Base-by-base conservation (phyloP, 805 yeast species). In the Brettanomyces bruxellensis region DNA sequence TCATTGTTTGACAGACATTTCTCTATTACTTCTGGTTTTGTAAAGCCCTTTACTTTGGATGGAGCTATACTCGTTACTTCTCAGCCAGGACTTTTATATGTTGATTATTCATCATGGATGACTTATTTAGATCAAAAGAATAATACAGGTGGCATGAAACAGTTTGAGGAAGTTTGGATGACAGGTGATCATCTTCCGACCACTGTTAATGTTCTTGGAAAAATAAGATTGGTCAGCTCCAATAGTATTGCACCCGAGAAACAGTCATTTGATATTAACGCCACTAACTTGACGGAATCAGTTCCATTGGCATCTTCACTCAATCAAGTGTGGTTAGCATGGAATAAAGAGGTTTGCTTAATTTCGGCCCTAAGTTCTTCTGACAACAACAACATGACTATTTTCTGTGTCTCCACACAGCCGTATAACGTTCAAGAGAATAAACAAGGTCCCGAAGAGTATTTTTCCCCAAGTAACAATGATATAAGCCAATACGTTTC, bases 51-150 rank as follows among this genome's bases (percentile, higher is more conserved):
- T 18, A 44, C 55, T 11, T 36, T 37, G 25, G 56, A 52, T 25
- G 49, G 56, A 4, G 14, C 61, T 9, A 37, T 60, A 12, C 34
- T 55, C 22, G 50, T 54, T 1, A 53, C 56, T 2, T 50, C 59
- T 8, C 43, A 45, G 13, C 51, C 53, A 3, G 50, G 55, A 24
- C 25, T 64, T 6, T 37, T 64, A 5, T 56, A 51, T 30, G 41
- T 63, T 18, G 67, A 64, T 49, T 60, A 56, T 38, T 48, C 59
- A 1, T 32, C 45, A 25, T 65, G 68, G 69, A 52, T 55, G 43
- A 23, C 44, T 5, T 32, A 46, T 2, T 45, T 64, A 18, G 38
- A 45, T 8, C 28, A 38, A 2, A 48, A 57, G 4, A 43, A 61
- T 6, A 37, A 34, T 13, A 44, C 51, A 5, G 58, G 54, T 14